Base-by-base conservation (phyloP, 768 basidiomycete species). In the Mycena galericulata region DNA sequence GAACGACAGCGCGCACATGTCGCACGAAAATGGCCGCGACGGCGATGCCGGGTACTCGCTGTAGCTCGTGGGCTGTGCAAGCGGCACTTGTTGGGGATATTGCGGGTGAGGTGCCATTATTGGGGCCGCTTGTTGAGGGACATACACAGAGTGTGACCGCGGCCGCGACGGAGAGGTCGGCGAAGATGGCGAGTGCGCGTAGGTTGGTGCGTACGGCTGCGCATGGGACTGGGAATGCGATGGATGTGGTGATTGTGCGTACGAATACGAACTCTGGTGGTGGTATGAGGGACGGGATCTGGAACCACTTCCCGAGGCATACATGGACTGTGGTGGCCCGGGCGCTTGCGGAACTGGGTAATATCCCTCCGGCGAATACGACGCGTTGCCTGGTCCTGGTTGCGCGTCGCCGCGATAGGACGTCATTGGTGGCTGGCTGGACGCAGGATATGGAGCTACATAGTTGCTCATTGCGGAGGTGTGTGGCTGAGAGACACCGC, bases 1-100 rank as follows among this genome's bases (percentile, higher is more conserved):
- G 82, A 95, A 95, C 24, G 93, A 94, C 69, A 94, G 78, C 14
- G 92, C 86, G 76, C 93, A 95, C 70, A 93, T 77, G 72, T 91
- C 89, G 67, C 91, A 92, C 12, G 87, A 82, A 73, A 88, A 92
- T 22, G 90, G 90, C 41, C 90, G 85, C 20, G 82, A 77, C 9
- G 89, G 86, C n/a, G 89, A 87, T 41, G 86, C 81, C 29, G 89
- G 85, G 76, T 88, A 89, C 62, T 88, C 87, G 41, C 83, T 75
- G 61, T 84, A 80, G 34, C 77, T 78, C 69, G 80, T 69, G 34
- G 78, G 67, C 45, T 79, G 82, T 3, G 82, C 74, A 41, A 83
- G 72, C 38, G 81, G 81, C 32, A 80, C 75, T 62, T 81, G 79
- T 34, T 77, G 67, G 20, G 75, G 73, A 72, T 82, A 83, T 47